Conservation (phyloP, 768 basidiomycete species). For the Hemileccinum impolitum region DNA sequence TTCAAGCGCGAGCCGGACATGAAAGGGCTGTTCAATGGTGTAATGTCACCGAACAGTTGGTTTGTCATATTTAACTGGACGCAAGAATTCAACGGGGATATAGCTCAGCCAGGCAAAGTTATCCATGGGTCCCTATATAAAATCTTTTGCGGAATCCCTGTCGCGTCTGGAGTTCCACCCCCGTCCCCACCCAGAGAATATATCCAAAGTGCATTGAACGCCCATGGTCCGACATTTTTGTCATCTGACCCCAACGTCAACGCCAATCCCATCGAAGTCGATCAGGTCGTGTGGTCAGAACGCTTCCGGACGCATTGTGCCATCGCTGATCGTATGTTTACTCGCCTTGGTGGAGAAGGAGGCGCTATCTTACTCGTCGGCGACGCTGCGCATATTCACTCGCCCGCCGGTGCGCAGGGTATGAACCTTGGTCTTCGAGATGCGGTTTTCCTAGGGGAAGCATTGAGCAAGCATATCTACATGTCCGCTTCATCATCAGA, state of each 20-base stretch:
- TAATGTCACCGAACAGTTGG: conserved; percentile 28
- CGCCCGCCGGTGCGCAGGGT: conserved; percentile 51
- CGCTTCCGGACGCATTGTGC: conserved; percentile 43
- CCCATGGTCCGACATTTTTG: conserved; percentile 32
- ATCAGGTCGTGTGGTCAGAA: conserved; percentile 39
- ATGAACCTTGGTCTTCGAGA: conserved; percentile 52
- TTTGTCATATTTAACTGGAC: conserved; percentile 37
- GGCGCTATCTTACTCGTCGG: conserved; percentile 29
- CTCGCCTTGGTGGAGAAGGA: conserved; percentile 20
- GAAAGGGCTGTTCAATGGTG: conserved; percentile 15
- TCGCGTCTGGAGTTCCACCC: conserved; percentile 31
- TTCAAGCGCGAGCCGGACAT: conserved; percentile 18
- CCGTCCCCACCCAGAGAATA: conserved; percentile 35
- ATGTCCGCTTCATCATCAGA: not conserved
- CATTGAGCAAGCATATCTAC: conserved; percentile 33
- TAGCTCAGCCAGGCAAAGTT: conserved; percentile 5
- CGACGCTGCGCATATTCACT: conserved; percentile 48
- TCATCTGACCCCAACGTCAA: conserved; percentile 35
- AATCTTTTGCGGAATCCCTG: conserved; percentile 38
- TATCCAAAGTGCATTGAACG: conserved; percentile 39
- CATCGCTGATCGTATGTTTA: conserved; percentile 37
- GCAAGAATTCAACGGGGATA: conserved; percentile 17
- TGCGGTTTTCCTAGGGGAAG: conserved; percentile 43
- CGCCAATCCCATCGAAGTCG: conserved; percentile 28
- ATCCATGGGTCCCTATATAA: conserved; percentile 29